A percentile compares a stretch with the other conserved stretches of the same genome.
Evolutionary conservation across 2,329 filamentous ascomycete species (phyloP).

Genomic region (Clarireedia paspali): DNA sequence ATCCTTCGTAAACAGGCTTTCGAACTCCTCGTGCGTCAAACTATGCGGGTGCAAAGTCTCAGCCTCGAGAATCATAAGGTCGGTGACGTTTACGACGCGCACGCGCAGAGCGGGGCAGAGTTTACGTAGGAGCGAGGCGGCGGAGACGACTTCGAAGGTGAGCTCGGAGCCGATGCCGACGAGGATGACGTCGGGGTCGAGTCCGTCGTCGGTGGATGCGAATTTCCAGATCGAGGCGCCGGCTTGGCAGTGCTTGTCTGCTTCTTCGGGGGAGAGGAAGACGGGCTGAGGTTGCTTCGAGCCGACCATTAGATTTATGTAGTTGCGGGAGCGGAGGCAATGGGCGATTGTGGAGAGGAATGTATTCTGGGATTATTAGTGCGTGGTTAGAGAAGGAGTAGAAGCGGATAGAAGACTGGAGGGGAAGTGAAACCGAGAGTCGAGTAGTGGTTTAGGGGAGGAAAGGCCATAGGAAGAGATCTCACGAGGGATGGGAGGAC

Average conservation of each 20-base stretch:
- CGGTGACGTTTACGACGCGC: constrained; percentile 58
- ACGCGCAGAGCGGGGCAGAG: constrained; percentile 46
- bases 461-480: background rate
- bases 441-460: too few relatives aligned
- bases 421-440: too few relatives aligned
- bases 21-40: constrained; percentile 43
- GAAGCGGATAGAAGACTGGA: background rate
- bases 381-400: too few relatives aligned
- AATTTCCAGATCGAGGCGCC: constrained; percentile 57
- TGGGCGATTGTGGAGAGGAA: constrained; percentile 58
- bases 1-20: constrained; percentile 49
- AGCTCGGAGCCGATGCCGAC: constrained; percentile 58
- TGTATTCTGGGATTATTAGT: constrained; percentile 38
- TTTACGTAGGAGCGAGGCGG: constrained; percentile 45
- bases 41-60: constrained; percentile 52
- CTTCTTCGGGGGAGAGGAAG: constrained; percentile 52
- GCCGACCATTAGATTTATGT: constrained; percentile 61
- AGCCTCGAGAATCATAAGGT: constrained; percentile 53
- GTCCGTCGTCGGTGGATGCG: constrained; percentile 47
- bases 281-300: constrained; percentile 58
- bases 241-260: constrained; percentile 49
- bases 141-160: constrained; percentile 57
- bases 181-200: constrained; percentile 53
- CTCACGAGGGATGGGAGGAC: background rate
- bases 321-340: constrained; percentile 53